Conservation (phyloP, 495 filamentous ascomycete species). For the Diplogelasinospora grovesii region DNA sequence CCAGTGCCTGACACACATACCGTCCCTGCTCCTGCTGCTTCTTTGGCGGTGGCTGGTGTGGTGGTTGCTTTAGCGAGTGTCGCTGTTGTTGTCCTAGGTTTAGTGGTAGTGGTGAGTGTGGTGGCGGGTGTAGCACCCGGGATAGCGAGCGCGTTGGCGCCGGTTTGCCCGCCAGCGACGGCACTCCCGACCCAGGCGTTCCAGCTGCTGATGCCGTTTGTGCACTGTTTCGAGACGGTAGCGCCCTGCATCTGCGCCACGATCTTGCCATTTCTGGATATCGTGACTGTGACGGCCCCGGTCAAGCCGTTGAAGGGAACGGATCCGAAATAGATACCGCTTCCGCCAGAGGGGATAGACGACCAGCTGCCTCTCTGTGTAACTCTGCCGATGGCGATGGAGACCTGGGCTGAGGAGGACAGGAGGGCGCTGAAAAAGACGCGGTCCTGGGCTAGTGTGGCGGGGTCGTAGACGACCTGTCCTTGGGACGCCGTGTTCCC, state of each 20-base stretch:
- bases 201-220: constrained; percentile 1
- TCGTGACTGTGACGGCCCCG: constrained; percentile 43
- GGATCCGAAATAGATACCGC: constrained; percentile 44
- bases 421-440: constrained; percentile 34
- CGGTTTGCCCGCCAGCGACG: background rate
- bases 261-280: constrained; percentile 14
- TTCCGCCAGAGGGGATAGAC: constrained; percentile 20
- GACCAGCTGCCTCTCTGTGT: constrained; percentile 18
- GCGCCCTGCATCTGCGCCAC: constrained; percentile 1
- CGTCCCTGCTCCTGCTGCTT: background rate
- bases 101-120: too few species aligned
- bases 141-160: too few species aligned
- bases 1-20: background rate
- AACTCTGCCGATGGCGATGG: constrained; percentile 11
- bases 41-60: background rate
- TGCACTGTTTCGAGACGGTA: constrained; percentile 1
- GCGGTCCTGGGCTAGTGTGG: constrained; percentile 25
- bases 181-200: constrained; percentile 9
- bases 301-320: constrained; percentile 39
- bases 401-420: constrained; percentile 1
- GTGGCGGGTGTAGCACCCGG: too few species aligned
- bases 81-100: too few species aligned
- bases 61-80: too few species aligned
- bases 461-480: constrained; percentile 1
- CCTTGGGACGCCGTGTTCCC: constrained; percentile 16